phyloP scores from a whole-genome alignment of 257 asterid genomes.

The Ophiorrhiza pumila region DNA sequence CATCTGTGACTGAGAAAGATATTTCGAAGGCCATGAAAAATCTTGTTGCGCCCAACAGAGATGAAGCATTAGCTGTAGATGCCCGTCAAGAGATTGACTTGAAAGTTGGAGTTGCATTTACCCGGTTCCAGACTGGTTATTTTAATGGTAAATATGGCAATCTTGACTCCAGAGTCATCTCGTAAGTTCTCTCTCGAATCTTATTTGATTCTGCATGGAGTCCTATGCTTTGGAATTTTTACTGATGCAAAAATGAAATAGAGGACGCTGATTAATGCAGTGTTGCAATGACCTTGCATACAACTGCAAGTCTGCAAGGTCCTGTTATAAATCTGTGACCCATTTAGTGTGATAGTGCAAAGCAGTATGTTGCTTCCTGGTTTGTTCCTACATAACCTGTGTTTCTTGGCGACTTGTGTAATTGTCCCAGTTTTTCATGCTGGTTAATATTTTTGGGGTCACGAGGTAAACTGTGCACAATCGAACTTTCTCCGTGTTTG shows the following conservation, averaged over 20 bases:
- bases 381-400: neutral
- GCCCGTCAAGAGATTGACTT: constrained; percentile 96
- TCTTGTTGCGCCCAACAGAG: constrained; percentile 76
- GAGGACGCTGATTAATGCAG: neutral
- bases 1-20: constrained; percentile 89
- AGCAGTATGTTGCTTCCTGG: neutral
- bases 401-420: no score
- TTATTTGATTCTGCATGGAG: constrained; percentile 1
- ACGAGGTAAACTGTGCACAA: neutral
- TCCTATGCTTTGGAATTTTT: neutral
- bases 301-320: neutral
- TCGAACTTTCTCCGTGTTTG: neutral
- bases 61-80: constrained; percentile 91
- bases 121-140: constrained; percentile 85
- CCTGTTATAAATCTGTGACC: neutral
- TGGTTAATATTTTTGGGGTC: neutral
- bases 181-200: constrained; percentile 52
- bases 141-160: constrained; percentile 96
- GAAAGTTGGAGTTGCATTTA: constrained; percentile 97
- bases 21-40: constrained; percentile 67
- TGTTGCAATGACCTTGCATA: neutral
- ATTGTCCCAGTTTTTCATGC: neutral
- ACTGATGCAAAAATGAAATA: neutral
- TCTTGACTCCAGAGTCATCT: constrained; percentile 93
- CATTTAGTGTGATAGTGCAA: neutral